Conservation (phyloP, 2,329 filamentous ascomycete species). For the Phialophora tarda region DNA sequence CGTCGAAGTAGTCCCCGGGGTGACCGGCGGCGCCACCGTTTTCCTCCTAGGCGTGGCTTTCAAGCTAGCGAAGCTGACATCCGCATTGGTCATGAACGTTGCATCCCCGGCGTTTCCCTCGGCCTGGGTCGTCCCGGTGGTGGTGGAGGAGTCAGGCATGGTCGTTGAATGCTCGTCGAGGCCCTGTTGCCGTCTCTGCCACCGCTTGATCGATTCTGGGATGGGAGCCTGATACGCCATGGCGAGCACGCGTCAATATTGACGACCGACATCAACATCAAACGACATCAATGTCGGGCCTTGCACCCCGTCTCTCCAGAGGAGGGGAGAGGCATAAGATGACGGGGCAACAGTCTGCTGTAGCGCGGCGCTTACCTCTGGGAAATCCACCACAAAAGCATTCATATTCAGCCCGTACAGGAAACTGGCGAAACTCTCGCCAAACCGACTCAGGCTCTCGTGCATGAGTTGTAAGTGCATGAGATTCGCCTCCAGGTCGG, state of each 20-base stretch:
- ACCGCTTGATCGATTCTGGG: slow-evolving; percentile 77
- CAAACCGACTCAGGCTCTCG: slow-evolving; percentile 89
- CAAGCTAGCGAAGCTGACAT: slow-evolving; percentile 37
- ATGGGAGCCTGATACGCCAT: slow-evolving; percentile 69
- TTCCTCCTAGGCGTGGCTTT: slow-evolving; percentile 39
- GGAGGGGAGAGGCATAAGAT: background rate
- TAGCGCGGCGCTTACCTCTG: slow-evolving; percentile 67
- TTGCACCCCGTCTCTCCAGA: no score
- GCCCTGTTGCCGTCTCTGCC: slow-evolving; percentile 58
- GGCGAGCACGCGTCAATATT: slow-evolving; percentile 3
- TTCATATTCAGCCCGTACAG: slow-evolving; percentile 98
- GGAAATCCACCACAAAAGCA: slow-evolving; percentile 97
- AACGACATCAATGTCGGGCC: no score
- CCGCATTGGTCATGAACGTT: slow-evolving; percentile 31
- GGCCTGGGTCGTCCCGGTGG: slow-evolving; percentile 1
- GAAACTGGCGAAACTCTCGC: slow-evolving; percentile 94
- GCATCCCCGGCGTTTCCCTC: slow-evolving; percentile 26
- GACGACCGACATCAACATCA: no score
- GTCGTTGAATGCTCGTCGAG: slow-evolving; percentile 20
- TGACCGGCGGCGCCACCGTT: slow-evolving; percentile 29
- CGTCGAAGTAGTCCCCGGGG: slow-evolving; percentile 27
- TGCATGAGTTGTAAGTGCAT: slow-evolving; percentile 98
- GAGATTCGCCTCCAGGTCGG: slow-evolving; percentile 94
- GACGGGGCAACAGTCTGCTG: no score
- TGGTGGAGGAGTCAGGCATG: background rate